Percentiles rank a stretch among this genome's conserved stretches.
Conservation (phyloP, 108 stramenopile genomes). For the Nitzschia sp. region DNA sequence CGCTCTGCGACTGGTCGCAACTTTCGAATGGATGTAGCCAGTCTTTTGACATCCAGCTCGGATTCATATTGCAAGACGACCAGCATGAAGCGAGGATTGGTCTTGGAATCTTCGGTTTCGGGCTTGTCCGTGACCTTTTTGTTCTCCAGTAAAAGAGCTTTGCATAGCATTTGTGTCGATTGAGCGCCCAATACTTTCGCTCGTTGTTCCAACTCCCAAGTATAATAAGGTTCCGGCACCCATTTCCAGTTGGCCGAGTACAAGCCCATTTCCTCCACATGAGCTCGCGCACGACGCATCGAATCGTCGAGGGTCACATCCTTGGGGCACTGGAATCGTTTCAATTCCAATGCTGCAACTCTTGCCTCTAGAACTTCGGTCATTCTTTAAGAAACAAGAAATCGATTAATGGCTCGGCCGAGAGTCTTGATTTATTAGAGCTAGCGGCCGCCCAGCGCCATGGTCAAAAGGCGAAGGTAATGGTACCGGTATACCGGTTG, state of each 20-base stretch:
- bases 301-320: constrained; percentile 43
- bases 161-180: constrained; percentile 56
- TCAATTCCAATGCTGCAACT: constrained; percentile 34
- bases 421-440: no score
- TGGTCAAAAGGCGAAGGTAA: no score
- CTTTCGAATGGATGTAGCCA: constrained; percentile 60
- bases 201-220: constrained; percentile 57
- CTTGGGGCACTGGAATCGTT: constrained; percentile 34
- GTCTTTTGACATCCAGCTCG: constrained; percentile 59
- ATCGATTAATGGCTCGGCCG: no score
- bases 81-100: constrained; percentile 71
- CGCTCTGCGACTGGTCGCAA: constrained; percentile 55
- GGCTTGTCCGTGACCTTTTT: constrained; percentile 43
- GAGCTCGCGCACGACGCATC: constrained; percentile 61
- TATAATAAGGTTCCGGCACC: constrained; percentile 69
- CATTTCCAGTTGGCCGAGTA: constrained; percentile 63
- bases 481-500: no score
- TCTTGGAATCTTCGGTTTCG: constrained; percentile 17
- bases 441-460: no score
- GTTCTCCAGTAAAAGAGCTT: constrained; percentile 83
- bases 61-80: constrained; percentile 84
- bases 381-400: no score
- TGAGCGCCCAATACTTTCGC: constrained; percentile 48
- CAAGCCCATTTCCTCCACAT: constrained; percentile 43
- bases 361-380: constrained; percentile 24